Percentiles rank a stretch among this genome's conserved stretches.
Conservation (phyloP, 2,329 filamentous ascomycete species). For the Penicillium sp. region DNA sequence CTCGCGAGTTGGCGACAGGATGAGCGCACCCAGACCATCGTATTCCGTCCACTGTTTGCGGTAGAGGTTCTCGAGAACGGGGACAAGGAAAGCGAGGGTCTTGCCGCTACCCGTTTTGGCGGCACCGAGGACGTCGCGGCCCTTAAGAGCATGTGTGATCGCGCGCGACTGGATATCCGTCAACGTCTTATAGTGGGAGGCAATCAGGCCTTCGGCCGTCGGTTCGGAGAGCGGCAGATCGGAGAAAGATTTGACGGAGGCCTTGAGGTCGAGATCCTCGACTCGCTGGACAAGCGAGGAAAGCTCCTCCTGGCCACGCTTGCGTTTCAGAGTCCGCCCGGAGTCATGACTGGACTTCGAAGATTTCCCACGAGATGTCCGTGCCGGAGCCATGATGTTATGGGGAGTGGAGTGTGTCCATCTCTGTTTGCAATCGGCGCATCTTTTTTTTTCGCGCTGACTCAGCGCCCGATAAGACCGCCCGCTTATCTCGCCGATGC, state of each 20-base stretch:
- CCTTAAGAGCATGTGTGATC: constrained; percentile 83
- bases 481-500: constrained; percentile 1
- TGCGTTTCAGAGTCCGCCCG: constrained; percentile 43
- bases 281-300: constrained; percentile 43
- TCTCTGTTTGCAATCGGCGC: constrained; percentile 9
- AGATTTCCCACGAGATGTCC: constrained; percentile 29
- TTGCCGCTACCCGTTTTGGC: constrained; percentile 96
- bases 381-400: constrained; percentile 34
- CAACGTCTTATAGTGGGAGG: constrained; percentile 82
- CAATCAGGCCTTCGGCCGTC: constrained; percentile 73
- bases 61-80: constrained; percentile 89
- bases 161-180: constrained; percentile 90
- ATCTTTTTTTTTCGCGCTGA: constrained; percentile 38
- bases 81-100: constrained; percentile 87
- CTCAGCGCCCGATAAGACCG: constrained; percentile 37
- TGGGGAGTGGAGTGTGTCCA: constrained; percentile 1
- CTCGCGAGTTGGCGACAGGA: constrained; percentile 91
- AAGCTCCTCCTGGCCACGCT: constrained; percentile 47
- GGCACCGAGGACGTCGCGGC: constrained; percentile 83
- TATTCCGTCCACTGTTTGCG: constrained; percentile 82
- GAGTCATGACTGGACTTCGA: constrained; percentile 28
- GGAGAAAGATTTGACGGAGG: constrained; percentile 65
- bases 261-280: constrained; percentile 45
- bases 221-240: constrained; percentile 82
- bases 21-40: constrained; percentile 87